Base-by-base conservation (phyloP, 306 rosid genomes). In the Rosa chinensis region DNA sequence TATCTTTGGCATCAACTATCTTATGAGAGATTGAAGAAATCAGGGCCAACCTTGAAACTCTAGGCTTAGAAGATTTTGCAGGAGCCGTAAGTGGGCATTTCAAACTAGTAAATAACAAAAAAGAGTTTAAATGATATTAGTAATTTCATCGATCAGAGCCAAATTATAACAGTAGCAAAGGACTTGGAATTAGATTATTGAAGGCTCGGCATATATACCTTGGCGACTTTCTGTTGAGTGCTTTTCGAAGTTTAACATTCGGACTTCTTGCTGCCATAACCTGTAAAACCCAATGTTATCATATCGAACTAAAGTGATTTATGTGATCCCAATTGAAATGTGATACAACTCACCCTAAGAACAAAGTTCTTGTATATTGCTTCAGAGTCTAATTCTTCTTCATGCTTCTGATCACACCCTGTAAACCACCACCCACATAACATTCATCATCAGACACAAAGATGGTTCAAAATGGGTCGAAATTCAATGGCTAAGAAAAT, bases 231-330 rank as follows among this genome's bases (percentile, higher is more conserved):
- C 76, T 81, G 40, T 66, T 64, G 16, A 92, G 74, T 39, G 82
- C 89, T 78, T 87, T 92, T 73, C 85, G 86, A 42, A 92, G 89
- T 21, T 87, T 80, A 18, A 95, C 79, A 83, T 95, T 93, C 5
- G 99, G 99, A 82, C 99, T 95, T 79, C 99, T 93, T 3, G 99
- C 96, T 10, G 98, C 98, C 99, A 93, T 93, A 67, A 93, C 97
- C 97, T 93, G 90, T 49, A 77, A 48, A 83, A 56, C 39, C 50
- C 78, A 81, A 55, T 75, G 63, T 47, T 10, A 23, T 70, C 58
- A 85, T 44, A 72, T 68, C 48, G 16, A 79, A 44, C 55, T 55
- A 40, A 73, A 71, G 47, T 63, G 59, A 53, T 61, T 52, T 25
- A 10, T 52, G 10, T 62, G 75, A 72, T 40, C 12, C 71, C 58